A percentile compares a stretch with the other conserved stretches of the same genome.
phyloP scores from a whole-genome alignment of 2,329 filamentous ascomycete genomes.

The Colletotrichum ledebouriae region DNA sequence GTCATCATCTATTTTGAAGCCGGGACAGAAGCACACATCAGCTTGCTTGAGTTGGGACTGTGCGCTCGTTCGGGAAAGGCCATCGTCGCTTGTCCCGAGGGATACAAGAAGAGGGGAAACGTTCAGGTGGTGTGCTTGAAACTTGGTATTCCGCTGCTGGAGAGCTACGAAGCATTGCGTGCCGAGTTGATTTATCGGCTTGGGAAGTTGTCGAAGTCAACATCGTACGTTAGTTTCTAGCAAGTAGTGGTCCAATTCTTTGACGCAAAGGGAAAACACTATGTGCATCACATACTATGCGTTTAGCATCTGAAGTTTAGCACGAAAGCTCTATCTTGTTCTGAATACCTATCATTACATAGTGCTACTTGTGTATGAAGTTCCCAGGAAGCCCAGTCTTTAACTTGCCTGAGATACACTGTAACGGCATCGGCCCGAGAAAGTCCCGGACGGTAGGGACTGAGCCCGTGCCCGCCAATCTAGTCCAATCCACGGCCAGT shows the following conservation, averaged over 20 bases:
- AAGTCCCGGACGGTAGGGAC: background rate
- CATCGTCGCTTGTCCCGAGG: slow-evolving; percentile 65
- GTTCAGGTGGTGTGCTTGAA: slow-evolving; percentile 68
- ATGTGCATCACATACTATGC: background rate
- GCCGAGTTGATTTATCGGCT: slow-evolving; percentile 52
- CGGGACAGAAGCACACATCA: slow-evolving; percentile 66
- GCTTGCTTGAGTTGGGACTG: slow-evolving; percentile 72
- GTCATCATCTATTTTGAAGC: slow-evolving; percentile 70
- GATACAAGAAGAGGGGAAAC: slow-evolving; percentile 72
- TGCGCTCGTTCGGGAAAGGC: slow-evolving; percentile 58
- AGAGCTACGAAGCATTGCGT: slow-evolving; percentile 57
- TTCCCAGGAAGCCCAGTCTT: no score
- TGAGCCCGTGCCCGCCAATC: no score
- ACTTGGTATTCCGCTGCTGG: slow-evolving; percentile 60
- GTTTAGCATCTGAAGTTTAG: no score
- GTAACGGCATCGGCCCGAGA: slow-evolving; percentile 14
- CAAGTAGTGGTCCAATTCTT: no score
- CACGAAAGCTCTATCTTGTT: no score
- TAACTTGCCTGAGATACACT: no score
- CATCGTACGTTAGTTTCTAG: no score
- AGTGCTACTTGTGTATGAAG: no score
- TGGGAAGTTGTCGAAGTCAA: background rate
- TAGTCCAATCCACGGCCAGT: background rate
- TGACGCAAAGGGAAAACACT: no score
- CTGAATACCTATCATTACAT: no score